Evolutionary conservation across 108 stramenopile genomes (phyloP), one percentile per base, ranked within the genome.

Genomic region (Stephanodiscus minutulus): DNA sequence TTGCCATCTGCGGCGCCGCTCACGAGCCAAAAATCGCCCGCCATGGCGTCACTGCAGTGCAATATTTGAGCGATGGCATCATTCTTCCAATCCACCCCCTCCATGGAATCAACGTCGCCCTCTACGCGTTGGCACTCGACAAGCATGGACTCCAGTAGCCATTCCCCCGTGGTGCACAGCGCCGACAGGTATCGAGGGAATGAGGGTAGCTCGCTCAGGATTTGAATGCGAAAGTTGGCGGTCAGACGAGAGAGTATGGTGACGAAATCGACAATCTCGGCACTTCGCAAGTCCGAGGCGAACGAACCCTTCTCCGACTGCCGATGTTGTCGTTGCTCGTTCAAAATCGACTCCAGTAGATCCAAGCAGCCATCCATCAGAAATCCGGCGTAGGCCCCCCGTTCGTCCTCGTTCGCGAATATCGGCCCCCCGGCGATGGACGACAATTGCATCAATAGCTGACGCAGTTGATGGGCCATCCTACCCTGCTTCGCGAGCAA

Each of bases 1-100:
- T 82, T 72, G 11, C 69, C 63, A 18, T 85, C 73, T 66, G 73
- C 85, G 7, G 83, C 56, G 46, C 86, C 85, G 66, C 87, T 88
- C 66, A 85, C 66, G 5, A 94, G 59, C 93, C 93, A 94, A 43
- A 83, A 89, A 81, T 94, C 93, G 33, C 70, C 86, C 7, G 82
- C 87, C 72, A 94, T 65, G 49, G 85, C 60, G 15, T 90, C 89
- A 36, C 78, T 74, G 13, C 86, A 88, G 59, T 91, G 89, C 44
- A 88, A 53, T 49, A 94, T 63, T 48, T 88, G 70, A 15, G 83
- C 70, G 41, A 91, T 66, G 2, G 87, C 89, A 68, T 91, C 93
- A 41, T 91, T 88, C 64, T 85, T 79, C 86, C 83, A 90, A 69
- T 91, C 88, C 0, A 82, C 65, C 58, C 82, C 67, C 60, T 86